Evolutionary conservation across 2,329 filamentous ascomycete species (phyloP), one percentile per base, ranked within the genome.

Genomic region (Chaetoscypha palmicola): DNA sequence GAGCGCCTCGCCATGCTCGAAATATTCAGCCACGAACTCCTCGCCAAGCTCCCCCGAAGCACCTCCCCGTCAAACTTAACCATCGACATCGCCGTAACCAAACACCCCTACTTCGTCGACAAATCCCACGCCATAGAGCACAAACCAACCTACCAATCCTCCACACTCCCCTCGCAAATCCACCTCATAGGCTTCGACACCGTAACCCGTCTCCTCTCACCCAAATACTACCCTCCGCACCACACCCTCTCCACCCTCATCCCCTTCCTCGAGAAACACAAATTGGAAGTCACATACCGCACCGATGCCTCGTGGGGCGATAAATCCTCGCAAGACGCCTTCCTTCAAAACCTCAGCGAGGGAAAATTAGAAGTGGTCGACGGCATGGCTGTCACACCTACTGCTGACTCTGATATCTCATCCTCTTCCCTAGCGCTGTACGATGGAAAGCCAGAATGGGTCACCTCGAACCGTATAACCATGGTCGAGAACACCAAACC

Each of bases 171-270:
- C 5, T 66, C 72, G 41, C 83, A 88, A 55, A 66, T 85, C 3
- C 86, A 86, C 56, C 73, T 90, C 2, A 75, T 79, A 1, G 86
- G 86, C 21, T 91, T 79, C 59, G 86, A 91, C 56, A 91, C 86
- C 0, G 65, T 90, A 5, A 77, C 83, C 12, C 75, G 86, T 16
- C 77, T 91, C 41, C 76, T 86, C 42, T 70, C 85, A 38, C 74
- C 82, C 0, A 86, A 83, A 60, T 91, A 91, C 64, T 87, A 88
- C 58, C 60, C 42, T 50, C 67, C 57, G 26, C 62, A 43, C 59
- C 68, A 59, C 55, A 75, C 83, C 49, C 68, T 76, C 10, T 63
- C 62, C 0, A 74, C 76, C 0, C 67, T 91, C 2, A 66, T 67
- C 1, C 77, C 78, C 0, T 85, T 88, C 58, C 81, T 90, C 50